Evolutionary conservation across 1,284 basidiomycete genomes (phyloP), one percentile per base, ranked within the genome.

Genomic region (Wallemia ichthyophaga): DNA sequence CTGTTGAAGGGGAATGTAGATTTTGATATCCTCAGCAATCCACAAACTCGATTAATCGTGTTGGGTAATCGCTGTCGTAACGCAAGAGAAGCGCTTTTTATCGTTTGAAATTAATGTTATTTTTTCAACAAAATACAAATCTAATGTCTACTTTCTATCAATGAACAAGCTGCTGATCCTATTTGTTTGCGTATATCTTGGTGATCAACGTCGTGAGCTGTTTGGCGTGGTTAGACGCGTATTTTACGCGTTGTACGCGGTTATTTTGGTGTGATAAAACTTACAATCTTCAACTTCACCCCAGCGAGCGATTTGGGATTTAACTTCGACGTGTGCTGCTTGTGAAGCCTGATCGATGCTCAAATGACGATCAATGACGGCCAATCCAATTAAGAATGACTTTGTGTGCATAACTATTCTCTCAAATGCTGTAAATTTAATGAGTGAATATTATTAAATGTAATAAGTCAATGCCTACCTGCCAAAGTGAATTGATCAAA

Each of bases 281-380:
- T 74, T 66, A 94, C 89, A 85, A 70, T 98, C 94, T 73, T 98
- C 94, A 0, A 99, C 94, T 71, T 94, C 88, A 25, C 94, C 94
- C 94, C 94, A 99, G 58, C 80, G 75, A 69, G 92, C 79, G 62
- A 95, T 95, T 71, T 98, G 94, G 67, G 84, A 88, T 61, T 81
- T 76, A 0, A 98, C 91, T 70, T 99, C 94, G 7, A 94, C 92
- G 61, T 86, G 83, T 2, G 87, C 78, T 0, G 85, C 87, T 59
- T 80, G 71, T 1, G 87, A 78, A 1, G 94, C 92, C 67, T 88
- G 74, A 64, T 98, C 84, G 0, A 82, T 85, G 1, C 77, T 79
- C 53, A 94, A 69, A 59, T 75, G 77, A 31, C 79, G 79, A 65
- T 79, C 78, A 25, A 92, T 77, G 17, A 99, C 75, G 1, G 85